Conservation (phyloP, 148 eudicot species). For the Salicornia ramosissima region DNA sequence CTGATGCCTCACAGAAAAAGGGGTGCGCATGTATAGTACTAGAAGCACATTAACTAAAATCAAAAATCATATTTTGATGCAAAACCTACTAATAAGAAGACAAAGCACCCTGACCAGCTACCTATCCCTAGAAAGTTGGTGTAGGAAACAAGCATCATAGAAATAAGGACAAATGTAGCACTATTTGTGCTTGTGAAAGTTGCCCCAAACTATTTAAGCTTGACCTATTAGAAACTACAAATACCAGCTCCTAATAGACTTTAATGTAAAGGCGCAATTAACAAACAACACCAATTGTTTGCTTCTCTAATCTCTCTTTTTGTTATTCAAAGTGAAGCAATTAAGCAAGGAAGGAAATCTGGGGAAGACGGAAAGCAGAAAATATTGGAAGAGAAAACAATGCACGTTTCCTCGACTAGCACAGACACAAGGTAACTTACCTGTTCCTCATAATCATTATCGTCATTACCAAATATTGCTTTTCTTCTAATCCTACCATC, state of each 20-base stretch:
- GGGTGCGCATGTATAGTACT: background rate
- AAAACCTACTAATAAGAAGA: background rate
- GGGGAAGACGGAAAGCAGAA: background rate
- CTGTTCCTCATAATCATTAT: constrained; percentile 36
- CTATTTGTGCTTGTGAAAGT: too few relatives aligned
- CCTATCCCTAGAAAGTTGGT: background rate
- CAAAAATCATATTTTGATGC: background rate
- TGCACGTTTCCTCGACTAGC: background rate
- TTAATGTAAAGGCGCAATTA: too few relatives aligned
- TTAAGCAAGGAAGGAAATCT: background rate
- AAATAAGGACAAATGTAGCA: too few relatives aligned
- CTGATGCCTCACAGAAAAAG: background rate
- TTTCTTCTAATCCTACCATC: constrained; percentile 81
- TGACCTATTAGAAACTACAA: too few relatives aligned
- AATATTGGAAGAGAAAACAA: background rate
- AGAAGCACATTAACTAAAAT: background rate
- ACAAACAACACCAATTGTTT: background rate
- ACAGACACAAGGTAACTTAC: constrained; percentile 28
- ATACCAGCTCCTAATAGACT: too few relatives aligned
- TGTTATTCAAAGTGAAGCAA: too few relatives aligned
- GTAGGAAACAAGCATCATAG: background rate
- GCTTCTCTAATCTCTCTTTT: background rate
- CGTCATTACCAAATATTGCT: constrained; percentile 53
- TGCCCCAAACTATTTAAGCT: background rate
- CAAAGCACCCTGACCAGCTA: background rate